Conservation (phyloP, 2,329 filamentous ascomycete species). For the Clarireedia hainanense region DNA sequence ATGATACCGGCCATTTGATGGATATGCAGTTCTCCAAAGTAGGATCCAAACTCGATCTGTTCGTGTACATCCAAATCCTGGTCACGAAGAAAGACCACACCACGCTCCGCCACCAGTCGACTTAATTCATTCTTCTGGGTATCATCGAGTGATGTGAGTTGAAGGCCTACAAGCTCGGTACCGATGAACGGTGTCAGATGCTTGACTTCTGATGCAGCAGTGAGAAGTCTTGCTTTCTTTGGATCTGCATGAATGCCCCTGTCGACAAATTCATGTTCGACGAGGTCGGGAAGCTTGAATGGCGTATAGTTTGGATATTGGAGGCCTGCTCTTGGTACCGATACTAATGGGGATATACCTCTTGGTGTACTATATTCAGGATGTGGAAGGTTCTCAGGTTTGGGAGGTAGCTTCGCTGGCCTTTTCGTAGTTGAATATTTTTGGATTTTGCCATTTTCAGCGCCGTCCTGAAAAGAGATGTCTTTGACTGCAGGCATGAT, state of each 20-base stretch:
- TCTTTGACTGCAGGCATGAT: not conserved
- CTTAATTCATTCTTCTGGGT: slow-evolving; percentile 70
- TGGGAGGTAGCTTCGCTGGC: slow-evolving; percentile 3
- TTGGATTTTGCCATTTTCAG: not conserved
- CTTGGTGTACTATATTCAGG: slow-evolving; percentile 1
- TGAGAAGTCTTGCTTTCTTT: slow-evolving; percentile 33
- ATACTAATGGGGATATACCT: slow-evolving; percentile 1
- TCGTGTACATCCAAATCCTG: slow-evolving; percentile 38
- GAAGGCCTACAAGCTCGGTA: slow-evolving; percentile 59
- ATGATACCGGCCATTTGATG: slow-evolving; percentile 8
- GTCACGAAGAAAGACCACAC: slow-evolving; percentile 45
- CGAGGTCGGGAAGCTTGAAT: slow-evolving; percentile 6
- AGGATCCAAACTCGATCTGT: slow-evolving; percentile 38
- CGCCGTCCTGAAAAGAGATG: not conserved
- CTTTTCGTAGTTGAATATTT: not conserved
- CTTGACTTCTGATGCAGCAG: slow-evolving; percentile 22
- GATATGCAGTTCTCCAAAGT: slow-evolving; percentile 32
- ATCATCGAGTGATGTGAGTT: slow-evolving; percentile 56
- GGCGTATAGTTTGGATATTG: slow-evolving; percentile 8
- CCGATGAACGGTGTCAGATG: slow-evolving; percentile 58
- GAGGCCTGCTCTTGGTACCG: slow-evolving; percentile 3
- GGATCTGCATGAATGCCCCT: slow-evolving; percentile 25
- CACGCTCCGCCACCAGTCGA: slow-evolving; percentile 51
- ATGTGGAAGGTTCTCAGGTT: slow-evolving; percentile 6
- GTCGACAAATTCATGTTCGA: slow-evolving; percentile 4